Evolutionary conservation across 306 rosid species (phyloP).

Genomic region (Fragaria iinumae): DNA sequence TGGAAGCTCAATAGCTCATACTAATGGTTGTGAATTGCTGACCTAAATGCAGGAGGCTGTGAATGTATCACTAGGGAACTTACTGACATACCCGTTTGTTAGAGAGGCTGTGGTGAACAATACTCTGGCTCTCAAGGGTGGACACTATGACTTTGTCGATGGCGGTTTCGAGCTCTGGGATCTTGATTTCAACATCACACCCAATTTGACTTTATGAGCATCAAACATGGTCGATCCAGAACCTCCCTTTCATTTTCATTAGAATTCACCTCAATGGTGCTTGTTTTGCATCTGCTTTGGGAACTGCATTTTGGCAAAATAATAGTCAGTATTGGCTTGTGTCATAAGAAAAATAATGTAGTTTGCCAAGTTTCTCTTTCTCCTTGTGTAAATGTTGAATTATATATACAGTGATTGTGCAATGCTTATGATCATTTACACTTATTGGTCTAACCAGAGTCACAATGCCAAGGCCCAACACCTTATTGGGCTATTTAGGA

Average conservation of each 20-base stretch:
- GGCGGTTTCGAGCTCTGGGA: constrained; percentile 83
- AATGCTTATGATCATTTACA: background rate
- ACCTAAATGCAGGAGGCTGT: constrained; percentile 76
- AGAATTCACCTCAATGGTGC: background rate
- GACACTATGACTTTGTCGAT: constrained; percentile 73
- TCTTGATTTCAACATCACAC: constrained; percentile 55
- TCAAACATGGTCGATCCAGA: background rate
- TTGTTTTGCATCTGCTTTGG: background rate
- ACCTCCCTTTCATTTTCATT: background rate
- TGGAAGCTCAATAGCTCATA: background rate
- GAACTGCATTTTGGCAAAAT: constrained; percentile 7
- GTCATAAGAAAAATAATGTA: background rate
- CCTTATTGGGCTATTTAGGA: background rate
- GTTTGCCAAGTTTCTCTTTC: background rate
- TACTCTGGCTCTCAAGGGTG: constrained; percentile 64
- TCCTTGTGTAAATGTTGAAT: background rate
- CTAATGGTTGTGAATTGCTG: background rate
- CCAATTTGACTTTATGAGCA: constrained; percentile 31
- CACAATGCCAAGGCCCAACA: too few relatives aligned
- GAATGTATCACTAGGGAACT: constrained; percentile 84
- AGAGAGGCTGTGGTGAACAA: constrained; percentile 56
- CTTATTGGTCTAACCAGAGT: too few relatives aligned
- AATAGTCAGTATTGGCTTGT: constrained; percentile 4
- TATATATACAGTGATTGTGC: background rate
- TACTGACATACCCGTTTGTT: constrained; percentile 84